phyloP scores from a whole-genome alignment of 306 rosid species.

The Cercis canadensis region DNA sequence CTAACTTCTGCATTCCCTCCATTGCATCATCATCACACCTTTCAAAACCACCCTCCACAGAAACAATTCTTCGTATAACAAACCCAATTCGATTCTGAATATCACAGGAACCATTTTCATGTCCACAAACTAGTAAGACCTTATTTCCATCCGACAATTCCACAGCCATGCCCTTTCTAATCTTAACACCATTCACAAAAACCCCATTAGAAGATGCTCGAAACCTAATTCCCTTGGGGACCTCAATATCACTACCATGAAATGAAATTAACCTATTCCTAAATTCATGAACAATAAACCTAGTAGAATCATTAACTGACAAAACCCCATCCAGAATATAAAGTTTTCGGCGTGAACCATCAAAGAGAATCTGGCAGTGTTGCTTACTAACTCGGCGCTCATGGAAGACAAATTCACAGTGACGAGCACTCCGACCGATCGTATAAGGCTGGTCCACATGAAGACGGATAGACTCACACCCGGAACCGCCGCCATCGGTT shows the following conservation, averaged over 20 bases:
- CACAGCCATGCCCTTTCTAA: constrained; percentile 46
- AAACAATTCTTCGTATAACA: constrained; percentile 46
- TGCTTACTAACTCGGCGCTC: constrained; percentile 68
- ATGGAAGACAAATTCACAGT: constrained; percentile 53
- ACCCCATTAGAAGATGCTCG: too few species aligned
- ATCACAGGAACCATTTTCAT: constrained; percentile 34
- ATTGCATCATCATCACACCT: constrained; percentile 12
- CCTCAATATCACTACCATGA: background rate
- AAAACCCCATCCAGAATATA: constrained; percentile 54
- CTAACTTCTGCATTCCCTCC: background rate
- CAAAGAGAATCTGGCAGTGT: constrained; percentile 70
- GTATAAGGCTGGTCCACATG: constrained; percentile 51
- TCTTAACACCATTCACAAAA: constrained; percentile 56
- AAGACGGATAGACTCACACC: constrained; percentile 43
- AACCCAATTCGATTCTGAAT: constrained; percentile 57
- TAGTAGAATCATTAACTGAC: background rate
- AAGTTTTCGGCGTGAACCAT: constrained; percentile 55
- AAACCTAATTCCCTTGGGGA: too few species aligned
- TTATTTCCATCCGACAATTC: constrained; percentile 63
- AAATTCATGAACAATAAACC: constrained; percentile 42
- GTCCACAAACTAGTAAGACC: constrained; percentile 37
- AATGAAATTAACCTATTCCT: constrained; percentile 37
- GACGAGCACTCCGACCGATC: constrained; percentile 57
- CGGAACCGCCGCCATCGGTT: constrained; percentile 29
- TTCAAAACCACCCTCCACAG: constrained; percentile 32